Percentiles rank a stretch among this genome's conserved stretches.
Evolutionary conservation across 2,329 filamentous ascomycete species (phyloP).

Genomic region (Exophiala aquamarina): DNA sequence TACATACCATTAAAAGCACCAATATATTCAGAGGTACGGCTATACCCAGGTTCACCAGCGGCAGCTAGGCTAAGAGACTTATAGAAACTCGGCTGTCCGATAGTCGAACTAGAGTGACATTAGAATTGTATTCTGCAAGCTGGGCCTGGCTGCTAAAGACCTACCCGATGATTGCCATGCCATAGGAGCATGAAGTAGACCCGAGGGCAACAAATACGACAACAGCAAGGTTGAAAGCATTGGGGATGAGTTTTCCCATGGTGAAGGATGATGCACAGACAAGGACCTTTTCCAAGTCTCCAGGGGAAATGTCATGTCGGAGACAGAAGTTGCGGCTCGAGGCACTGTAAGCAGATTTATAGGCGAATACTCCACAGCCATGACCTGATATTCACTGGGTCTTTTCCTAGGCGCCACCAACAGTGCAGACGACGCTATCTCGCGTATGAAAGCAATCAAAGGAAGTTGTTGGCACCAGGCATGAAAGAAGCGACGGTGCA

Average conservation of each 20-base stretch:
- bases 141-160: too few species aligned
- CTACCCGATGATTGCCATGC: conserved; percentile 39
- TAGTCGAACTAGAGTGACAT: conserved; percentile 33
- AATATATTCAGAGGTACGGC: conserved; percentile 43
- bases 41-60: conserved; percentile 41
- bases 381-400: too few species aligned
- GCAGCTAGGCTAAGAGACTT: conserved; percentile 41
- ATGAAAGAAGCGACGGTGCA: too few species aligned
- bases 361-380: too few species aligned
- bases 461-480: too few species aligned
- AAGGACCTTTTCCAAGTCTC: neutral
- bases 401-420: too few species aligned
- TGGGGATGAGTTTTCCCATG: conserved; percentile 29
- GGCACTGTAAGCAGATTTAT: too few species aligned
- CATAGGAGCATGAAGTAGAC: conserved; percentile 36
- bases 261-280: neutral
- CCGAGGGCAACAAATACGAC: conserved; percentile 37
- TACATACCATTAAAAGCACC: conserved; percentile 44
- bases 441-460: too few species aligned
- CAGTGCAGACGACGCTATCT: too few species aligned
- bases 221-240: conserved; percentile 36
- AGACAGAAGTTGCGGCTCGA: too few species aligned
- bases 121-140: too few species aligned
- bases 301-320: too few species aligned
- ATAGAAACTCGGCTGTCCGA: conserved; percentile 49